Conservation (phyloP, 768 basidiomycete genomes). For the Termitomyces sp. region DNA sequence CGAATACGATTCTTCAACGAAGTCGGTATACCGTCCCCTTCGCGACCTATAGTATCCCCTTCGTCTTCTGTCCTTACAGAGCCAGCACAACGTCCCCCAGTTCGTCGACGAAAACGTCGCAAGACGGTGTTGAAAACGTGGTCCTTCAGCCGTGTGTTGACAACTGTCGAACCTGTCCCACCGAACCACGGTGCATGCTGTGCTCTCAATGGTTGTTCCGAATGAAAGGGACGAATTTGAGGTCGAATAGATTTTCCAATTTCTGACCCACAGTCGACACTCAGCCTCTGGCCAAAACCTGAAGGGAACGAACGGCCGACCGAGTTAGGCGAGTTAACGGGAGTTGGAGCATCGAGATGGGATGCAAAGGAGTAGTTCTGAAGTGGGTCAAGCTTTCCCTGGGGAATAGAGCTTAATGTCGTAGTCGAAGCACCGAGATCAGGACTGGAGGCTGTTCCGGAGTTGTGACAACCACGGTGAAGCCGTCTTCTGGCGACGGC, state of each 20-base stretch:
- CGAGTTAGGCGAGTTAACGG: slow-evolving; percentile 45
- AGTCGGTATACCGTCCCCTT: slow-evolving; percentile 23
- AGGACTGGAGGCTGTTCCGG: slow-evolving; percentile 67
- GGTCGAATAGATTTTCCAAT: slow-evolving; percentile 33
- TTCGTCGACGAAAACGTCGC: slow-evolving; percentile 62
- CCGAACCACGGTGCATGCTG: slow-evolving; percentile 62
- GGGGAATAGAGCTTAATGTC: slow-evolving; percentile 15
- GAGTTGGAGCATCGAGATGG: slow-evolving; percentile 42
- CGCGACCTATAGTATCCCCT: slow-evolving; percentile 43
- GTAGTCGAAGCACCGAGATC: slow-evolving; percentile 45
- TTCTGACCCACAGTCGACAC: slow-evolving; percentile 16
- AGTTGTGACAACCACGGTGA: slow-evolving; percentile 38
- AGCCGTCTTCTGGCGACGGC: slow-evolving; percentile 33
- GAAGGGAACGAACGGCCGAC: slow-evolving; percentile 26
- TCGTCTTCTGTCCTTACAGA: slow-evolving; percentile 52
- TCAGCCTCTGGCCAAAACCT: slow-evolving; percentile 21
- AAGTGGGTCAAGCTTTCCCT: slow-evolving; percentile 36
- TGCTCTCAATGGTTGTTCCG: slow-evolving; percentile 33
- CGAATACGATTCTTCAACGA: slow-evolving; percentile 27
- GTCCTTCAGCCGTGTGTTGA: slow-evolving; percentile 93
- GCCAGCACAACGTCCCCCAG: slow-evolving; percentile 34
- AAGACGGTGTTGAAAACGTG: slow-evolving; percentile 92
- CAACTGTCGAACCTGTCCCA: slow-evolving; percentile 88
- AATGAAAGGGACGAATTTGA: slow-evolving; percentile 35
- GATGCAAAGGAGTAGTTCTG: slow-evolving; percentile 34